Base-by-base conservation (phyloP, 73 alveolate genomes). In the Symbiodinium natans region DNA sequence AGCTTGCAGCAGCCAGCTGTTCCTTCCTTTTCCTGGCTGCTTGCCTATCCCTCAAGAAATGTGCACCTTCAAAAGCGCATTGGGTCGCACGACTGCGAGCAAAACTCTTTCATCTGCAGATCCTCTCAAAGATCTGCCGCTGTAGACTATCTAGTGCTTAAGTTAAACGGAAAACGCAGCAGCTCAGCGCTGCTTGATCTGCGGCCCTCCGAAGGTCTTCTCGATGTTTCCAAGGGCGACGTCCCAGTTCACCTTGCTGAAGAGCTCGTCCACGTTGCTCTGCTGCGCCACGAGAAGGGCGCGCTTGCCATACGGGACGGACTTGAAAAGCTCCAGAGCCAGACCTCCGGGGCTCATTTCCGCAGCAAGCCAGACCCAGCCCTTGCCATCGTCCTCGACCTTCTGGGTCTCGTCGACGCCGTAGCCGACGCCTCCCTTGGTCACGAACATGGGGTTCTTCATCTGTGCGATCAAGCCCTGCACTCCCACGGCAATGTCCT, bases 391-490 rank as follows among this genome's bases (percentile, higher is more conserved):
- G 31, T 92, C 98, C 63, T n/a, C 98, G 25, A 86, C 93, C 98
- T 92, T 92, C 40, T 92, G 98, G 13, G 90, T 92, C 98, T 92
- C 98, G 42, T 92, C 98, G 38, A 92, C 98, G 38, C 98, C 98
- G n/a, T 92, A 92, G 98, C 98, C 98, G 15, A 92, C 98, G 19
- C 98, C 98, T 21, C 92, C 98, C 98, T 92, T 92, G 92, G 98
- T 92, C 34, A 92, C 97, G 52, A 90, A 90, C 97, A 90, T 90
- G 31, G 97, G 97, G 75, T 90, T 90, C 86, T 68, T 48, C 97
- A 90, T 90, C 82, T 90, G 97, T 29, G 54, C 87, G 59, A 68
- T 90, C 88, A 90, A 41, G 52, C 52, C 52, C 33, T 36, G 39
- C 48, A 90, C 87, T 40, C 88, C 97, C 88, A 90, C 87, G 48